Base-by-base conservation (phyloP, 495 filamentous ascomycete species). In the Lophiostoma macrostomum region DNA sequence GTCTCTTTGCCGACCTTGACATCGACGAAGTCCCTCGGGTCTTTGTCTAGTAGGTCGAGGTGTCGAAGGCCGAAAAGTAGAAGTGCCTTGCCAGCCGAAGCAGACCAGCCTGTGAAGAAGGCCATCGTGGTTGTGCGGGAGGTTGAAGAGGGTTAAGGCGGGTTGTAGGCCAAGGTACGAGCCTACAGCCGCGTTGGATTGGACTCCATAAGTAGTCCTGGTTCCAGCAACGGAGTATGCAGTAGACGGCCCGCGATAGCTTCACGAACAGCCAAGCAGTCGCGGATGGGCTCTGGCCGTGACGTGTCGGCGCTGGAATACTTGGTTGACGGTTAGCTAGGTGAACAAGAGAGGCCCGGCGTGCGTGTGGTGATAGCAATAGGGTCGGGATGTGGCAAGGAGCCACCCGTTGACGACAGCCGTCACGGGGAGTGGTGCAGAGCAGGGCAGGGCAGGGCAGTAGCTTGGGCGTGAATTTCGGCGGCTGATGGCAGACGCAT, bases 1-100 rank as follows among this genome's bases (percentile, higher is more conserved):
- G 81, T 90, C 56, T 80, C 80, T 66, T 82, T 82, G 0, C 91
- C 91, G 70, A 84, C 79, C 19, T 80, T 79, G 22, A 63, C 40
- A 32, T 45, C 50, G 38, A 63, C 87, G 23, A 85, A 74, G 57
- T 95, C 86, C 31, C 95, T 64, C 2, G 84, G 82, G 61, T 91
- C 81, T 23, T 84, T 84, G 61, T 96, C 91, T 22, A 96, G 76
- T 22, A 95, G 68, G 45, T 91, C 88, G 32, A 91, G 69, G 48
- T 85, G 81, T 4, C 85, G 86, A 23, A 96, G 71, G 20, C 81
- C 87, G 68, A 90, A 94, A 55, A 85, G 82, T 38, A 96, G 40
- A 18, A 64, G 40, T 44, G 83, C 80, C 74, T 91, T 91, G 70
- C 88, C 86, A 70, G 93, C 81, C 60, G 80, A 85, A 30, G 85